phyloP scores from a whole-genome alignment of 2,329 filamentous ascomycete genomes.

The Arthroderma uncinatum region DNA sequence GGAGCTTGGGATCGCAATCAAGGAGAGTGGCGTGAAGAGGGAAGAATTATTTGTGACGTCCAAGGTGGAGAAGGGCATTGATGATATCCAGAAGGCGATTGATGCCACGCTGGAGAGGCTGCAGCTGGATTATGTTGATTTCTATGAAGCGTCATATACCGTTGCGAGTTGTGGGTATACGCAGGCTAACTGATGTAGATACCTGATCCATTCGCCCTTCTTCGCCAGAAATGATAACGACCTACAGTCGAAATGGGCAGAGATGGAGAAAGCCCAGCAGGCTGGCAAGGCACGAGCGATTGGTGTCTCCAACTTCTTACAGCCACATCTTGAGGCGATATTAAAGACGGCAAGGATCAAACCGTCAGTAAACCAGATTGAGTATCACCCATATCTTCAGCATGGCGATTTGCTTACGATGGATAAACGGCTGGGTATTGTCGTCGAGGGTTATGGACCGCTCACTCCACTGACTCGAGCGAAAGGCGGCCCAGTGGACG shows the following conservation, averaged over 20 bases:
- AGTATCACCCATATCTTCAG: conserved; percentile 40
- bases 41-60: conserved; percentile 45
- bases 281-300: conserved; percentile 49
- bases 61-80: conserved; percentile 45
- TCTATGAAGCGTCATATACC: conserved; percentile 35
- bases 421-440: conserved; percentile 33
- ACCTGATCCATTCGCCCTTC: conserved; percentile 52
- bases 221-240: conserved; percentile 44
- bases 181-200: conserved; percentile 29
- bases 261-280: conserved; percentile 49
- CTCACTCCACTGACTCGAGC: conserved; percentile 44
- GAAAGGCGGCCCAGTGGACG: conserved; percentile 45
- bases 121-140: conserved; percentile 50
- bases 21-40: conserved; percentile 36
- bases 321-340: conserved; percentile 44
- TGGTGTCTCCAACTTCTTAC: conserved; percentile 52
- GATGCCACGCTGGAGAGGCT: conserved; percentile 49
- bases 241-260: conserved; percentile 48
- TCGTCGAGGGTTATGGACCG: conserved; percentile 32
- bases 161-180: not conserved
- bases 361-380: conserved; percentile 35
- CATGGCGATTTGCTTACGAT: conserved; percentile 33
- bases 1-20: conserved; percentile 40
- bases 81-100: conserved; percentile 46
- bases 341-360: conserved; percentile 33